These are phyloP conservation scores for Colletotrichum chrysophilum DNA, from an alignment of 2,329 filamentous ascomycete genomes.

Conservation along the genomic window DNA sequence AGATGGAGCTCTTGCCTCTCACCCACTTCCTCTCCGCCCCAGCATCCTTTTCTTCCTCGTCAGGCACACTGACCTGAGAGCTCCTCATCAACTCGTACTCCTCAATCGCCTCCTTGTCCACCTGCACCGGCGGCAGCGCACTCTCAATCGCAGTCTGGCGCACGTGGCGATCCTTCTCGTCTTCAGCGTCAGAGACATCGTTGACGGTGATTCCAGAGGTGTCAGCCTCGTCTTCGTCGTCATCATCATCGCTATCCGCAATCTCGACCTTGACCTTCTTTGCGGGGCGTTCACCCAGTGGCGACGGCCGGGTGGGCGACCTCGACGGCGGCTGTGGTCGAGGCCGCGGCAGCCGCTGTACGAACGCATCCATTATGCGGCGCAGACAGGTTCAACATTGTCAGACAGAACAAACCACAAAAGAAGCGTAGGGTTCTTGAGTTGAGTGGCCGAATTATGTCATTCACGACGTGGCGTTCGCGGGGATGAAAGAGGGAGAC, in stretches of 20 bases:
- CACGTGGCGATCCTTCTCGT: constrained; percentile 26
- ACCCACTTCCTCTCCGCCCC: constrained; percentile 58
- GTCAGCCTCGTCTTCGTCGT: constrained; percentile 33
- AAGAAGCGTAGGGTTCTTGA: not conserved
- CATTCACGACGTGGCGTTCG: constrained; percentile 7
- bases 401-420: not conserved
- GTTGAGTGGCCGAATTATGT: not conserved
- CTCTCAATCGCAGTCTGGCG: constrained; percentile 71
- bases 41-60: constrained; percentile 36
- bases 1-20: constrained; percentile 84
- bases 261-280: constrained; percentile 39
- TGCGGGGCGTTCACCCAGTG: constrained; percentile 30
- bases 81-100: constrained; percentile 77
- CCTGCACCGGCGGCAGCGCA: constrained; percentile 70
- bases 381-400: not conserved
- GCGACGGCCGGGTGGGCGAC: constrained; percentile 8
- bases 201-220: constrained; percentile 22
- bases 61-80: constrained; percentile 48
- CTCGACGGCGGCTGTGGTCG: not conserved
- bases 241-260: constrained; percentile 18
- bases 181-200: constrained; percentile 27
- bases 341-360: constrained; percentile 31
- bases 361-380: constrained; percentile 42
- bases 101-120: constrained; percentile 74
- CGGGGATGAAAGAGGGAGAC: not conserved